Evolutionary conservation across 2,329 filamentous ascomycete genomes (phyloP).

Genomic region (Fusarium xyrophilum): DNA sequence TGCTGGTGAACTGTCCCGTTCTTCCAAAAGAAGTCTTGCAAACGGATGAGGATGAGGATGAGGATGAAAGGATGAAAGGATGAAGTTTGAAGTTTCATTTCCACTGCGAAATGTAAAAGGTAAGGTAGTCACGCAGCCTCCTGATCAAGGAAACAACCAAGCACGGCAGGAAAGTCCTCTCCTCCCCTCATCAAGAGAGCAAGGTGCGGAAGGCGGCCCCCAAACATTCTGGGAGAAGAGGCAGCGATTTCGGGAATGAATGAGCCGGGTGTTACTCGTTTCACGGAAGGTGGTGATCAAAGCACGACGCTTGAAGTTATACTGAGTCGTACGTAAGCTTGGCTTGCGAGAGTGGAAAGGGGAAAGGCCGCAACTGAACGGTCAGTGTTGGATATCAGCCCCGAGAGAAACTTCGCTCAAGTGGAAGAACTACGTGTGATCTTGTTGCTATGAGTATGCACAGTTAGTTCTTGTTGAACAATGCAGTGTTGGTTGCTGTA

Average conservation of each 20-base stretch:
- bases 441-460: background rate
- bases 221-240: background rate
- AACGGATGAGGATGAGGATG: background rate
- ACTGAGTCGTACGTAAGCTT: background rate
- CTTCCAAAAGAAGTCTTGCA: background rate
- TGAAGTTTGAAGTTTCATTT: background rate
- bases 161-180: background rate
- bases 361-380: background rate
- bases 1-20: background rate
- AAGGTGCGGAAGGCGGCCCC: background rate
- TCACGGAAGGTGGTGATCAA: too few species aligned
- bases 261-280: background rate
- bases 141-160: background rate
- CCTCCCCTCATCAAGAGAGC: background rate
- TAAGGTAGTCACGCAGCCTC: background rate
- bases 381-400: background rate
- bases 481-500: background rate
- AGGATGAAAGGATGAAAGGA: conserved; percentile 3
- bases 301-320: background rate
- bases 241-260: background rate
- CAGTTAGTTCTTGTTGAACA: accelerated
- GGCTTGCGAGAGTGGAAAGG: background rate
- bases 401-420: accelerated
- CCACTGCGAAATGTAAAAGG: too few species aligned
- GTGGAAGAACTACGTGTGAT: accelerated